phyloP scores from a whole-genome alignment of 2,329 filamentous ascomycete genomes.

The Nemania sp. region DNA sequence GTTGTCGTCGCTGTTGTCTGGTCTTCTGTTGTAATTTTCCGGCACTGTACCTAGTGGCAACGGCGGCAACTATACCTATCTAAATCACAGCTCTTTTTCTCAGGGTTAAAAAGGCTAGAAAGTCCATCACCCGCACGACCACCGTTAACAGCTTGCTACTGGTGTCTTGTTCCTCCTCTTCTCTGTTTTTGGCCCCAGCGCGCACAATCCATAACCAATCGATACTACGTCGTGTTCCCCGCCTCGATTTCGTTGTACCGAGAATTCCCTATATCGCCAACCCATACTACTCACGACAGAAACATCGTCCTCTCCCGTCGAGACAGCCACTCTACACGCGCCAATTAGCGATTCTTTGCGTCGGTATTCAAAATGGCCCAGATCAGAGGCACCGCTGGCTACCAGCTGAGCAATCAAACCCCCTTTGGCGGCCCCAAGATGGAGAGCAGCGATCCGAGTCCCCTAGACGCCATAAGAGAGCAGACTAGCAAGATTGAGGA shows the following conservation, averaged over 20 bases:
- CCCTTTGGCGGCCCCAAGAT: slow-evolving; percentile 74
- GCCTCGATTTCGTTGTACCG: slow-evolving; percentile 23
- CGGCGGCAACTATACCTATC: neutral
- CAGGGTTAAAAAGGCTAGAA: neutral
- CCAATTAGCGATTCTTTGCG: slow-evolving; percentile 26
- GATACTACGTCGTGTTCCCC: neutral
- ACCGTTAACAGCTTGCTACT: neutral
- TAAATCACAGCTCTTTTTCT: neutral
- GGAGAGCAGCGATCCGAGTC: slow-evolving; percentile 76
- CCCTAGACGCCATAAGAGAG: slow-evolving; percentile 88
- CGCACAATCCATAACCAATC: slow-evolving; percentile 17
- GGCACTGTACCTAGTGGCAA: neutral
- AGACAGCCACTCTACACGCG: slow-evolving; percentile 42
- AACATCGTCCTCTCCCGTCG: slow-evolving; percentile 22
- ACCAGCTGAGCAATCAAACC: slow-evolving; percentile 82
- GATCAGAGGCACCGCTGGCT: slow-evolving; percentile 77
- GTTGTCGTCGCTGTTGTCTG: neutral
- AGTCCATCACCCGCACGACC: neutral
- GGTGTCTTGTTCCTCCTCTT: neutral
- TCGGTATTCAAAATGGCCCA: slow-evolving; percentile 55
- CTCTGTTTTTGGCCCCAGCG: slow-evolving; percentile 8
- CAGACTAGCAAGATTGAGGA: slow-evolving; percentile 99
- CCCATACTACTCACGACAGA: slow-evolving; percentile 8
- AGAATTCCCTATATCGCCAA: slow-evolving; percentile 7
- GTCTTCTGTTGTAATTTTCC: slow-evolving; percentile 1